Conservation (phyloP, 2,329 filamentous ascomycete species). For the Neofusicoccum parvum region DNA sequence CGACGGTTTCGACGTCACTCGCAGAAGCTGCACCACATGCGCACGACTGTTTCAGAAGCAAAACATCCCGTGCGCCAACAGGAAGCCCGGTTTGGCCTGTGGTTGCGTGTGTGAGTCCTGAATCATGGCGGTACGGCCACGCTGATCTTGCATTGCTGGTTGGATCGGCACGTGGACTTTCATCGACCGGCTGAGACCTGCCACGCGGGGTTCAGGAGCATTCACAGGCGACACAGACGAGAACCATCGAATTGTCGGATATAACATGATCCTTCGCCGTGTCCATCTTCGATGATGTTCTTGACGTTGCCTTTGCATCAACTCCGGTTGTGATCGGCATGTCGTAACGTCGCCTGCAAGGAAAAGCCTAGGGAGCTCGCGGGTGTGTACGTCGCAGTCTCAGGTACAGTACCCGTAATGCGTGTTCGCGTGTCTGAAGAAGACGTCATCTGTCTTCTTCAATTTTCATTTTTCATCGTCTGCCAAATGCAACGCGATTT, state of each 20-base stretch:
- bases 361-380: background rate
- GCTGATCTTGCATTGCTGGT: background rate
- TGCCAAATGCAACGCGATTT: no score
- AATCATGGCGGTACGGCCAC: background rate
- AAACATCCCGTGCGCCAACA: background rate
- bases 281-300: background rate
- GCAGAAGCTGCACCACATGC: background rate
- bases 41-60: background rate
- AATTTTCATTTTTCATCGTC: no score
- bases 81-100: background rate
- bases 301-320: background rate
- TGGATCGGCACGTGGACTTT: background rate
- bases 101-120: background rate
- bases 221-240: no score
- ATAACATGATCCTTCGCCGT: background rate
- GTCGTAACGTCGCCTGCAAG: background rate
- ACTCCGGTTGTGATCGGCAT: background rate
- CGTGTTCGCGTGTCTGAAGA: background rate
- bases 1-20: no score
- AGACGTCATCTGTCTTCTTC: background rate
- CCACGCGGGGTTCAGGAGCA: background rate
- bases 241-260: background rate
- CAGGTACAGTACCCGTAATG: background rate
- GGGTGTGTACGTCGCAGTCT: background rate
- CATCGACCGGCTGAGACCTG: background rate